These are phyloP conservation scores for Syncephalastrum monosporum DNA, from an alignment of 371 early-diverging fungal species.

Conservation along the genomic window DNA sequence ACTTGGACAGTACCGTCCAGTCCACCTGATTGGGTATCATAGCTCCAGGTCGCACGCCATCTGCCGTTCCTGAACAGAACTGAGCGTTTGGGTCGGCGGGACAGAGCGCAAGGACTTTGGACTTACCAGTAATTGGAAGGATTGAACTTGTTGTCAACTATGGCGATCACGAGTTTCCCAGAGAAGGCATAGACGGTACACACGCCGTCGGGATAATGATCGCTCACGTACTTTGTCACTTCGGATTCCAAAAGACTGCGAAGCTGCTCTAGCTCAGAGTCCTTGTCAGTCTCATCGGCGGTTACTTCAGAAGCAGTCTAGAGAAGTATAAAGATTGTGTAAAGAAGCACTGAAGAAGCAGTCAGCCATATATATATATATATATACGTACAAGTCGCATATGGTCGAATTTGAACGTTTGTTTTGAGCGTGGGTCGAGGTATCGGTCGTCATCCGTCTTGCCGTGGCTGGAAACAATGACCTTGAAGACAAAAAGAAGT, in stretches of 20 bases:
- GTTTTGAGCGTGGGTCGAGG: constrained; percentile 71
- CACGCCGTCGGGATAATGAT: constrained; percentile 81
- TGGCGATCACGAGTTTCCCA: constrained; percentile 57
- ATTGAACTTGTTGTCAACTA: constrained; percentile 90
- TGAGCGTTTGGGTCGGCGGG: neutral
- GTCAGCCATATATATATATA: too few species aligned
- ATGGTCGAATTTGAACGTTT: constrained; percentile 74
- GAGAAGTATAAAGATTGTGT: too few species aligned
- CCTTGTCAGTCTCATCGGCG: too few species aligned
- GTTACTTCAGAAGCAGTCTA: too few species aligned
- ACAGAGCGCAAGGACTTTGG: neutral
- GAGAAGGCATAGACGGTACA: constrained; percentile 61
- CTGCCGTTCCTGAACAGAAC: constrained; percentile 75
- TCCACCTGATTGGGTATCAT: constrained; percentile 53
- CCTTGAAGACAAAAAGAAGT: constrained; percentile 35
- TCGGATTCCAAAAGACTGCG: constrained; percentile 22
- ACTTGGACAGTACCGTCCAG: constrained; percentile 73
- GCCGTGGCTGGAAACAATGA: constrained; percentile 75
- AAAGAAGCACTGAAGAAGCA: too few species aligned
- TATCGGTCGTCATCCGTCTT: constrained; percentile 64
- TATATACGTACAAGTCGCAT: constrained; percentile 57
- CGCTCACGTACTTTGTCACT: constrained; percentile 58
- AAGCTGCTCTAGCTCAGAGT: too few species aligned
- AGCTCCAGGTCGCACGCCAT: constrained; percentile 85
- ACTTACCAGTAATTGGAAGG: constrained; percentile 86